phyloP scores from a whole-genome alignment of 75 land plant genomes.

The Azolla pinnata region DNA sequence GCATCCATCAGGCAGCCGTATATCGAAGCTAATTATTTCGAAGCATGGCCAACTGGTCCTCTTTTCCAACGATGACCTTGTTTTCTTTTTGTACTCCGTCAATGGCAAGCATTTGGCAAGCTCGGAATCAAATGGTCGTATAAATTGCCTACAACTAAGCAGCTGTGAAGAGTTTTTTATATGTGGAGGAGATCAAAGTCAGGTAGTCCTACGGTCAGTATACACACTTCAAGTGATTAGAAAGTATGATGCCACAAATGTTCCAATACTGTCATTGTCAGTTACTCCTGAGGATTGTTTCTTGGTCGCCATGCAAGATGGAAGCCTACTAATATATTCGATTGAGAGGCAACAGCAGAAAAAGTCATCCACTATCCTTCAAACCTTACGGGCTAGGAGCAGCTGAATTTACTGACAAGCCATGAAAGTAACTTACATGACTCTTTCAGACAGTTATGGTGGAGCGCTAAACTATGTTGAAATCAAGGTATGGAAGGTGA shows the following conservation, averaged over 20 bases:
- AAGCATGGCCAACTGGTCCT: slow-evolving; percentile 70
- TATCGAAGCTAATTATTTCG: slow-evolving; percentile 72
- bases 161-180: slow-evolving; percentile 85
- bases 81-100: slow-evolving; percentile 64
- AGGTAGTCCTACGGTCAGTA: slow-evolving; percentile 66
- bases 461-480: too few species aligned
- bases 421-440: too few species aligned
- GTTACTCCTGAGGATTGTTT: slow-evolving; percentile 97
- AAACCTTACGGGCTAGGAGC: slow-evolving; percentile 23
- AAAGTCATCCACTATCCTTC: slow-evolving; percentile 28
- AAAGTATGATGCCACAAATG: slow-evolving; percentile 67
- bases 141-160: slow-evolving; percentile 79
- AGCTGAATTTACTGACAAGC: too few species aligned
- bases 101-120: slow-evolving; percentile 77
- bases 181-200: slow-evolving; percentile 96
- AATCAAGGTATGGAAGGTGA: too few species aligned
- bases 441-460: too few species aligned
- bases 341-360: slow-evolving; percentile 63
- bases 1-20: slow-evolving; percentile 62
- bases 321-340: slow-evolving; percentile 70
- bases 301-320: slow-evolving; percentile 85
- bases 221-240: slow-evolving; percentile 68
- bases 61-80: slow-evolving; percentile 79
- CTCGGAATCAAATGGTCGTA: slow-evolving; percentile 75
- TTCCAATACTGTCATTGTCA: slow-evolving; percentile 51